Percentiles rank a stretch among this genome's conserved stretches.
Conservation (phyloP, 345 rosid species). For the Brassica cretica region DNA sequence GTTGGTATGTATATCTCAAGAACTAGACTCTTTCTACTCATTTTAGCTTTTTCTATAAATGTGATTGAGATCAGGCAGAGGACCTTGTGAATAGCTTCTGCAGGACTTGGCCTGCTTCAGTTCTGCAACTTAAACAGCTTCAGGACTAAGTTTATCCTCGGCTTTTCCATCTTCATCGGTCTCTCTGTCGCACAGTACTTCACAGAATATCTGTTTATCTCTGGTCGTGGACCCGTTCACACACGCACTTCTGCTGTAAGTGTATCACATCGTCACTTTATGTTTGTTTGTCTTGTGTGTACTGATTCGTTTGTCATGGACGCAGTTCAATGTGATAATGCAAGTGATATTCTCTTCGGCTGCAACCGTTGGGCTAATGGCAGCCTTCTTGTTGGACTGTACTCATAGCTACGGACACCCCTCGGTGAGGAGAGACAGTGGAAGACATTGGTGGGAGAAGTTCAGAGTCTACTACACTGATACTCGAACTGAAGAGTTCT, state of each 20-base stretch:
- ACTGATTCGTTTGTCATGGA: background rate
- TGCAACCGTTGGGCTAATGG: slow-evolving; percentile 64
- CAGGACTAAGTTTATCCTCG: slow-evolving; percentile 78
- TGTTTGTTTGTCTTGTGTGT: background rate
- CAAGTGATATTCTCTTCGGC: slow-evolving; percentile 92
- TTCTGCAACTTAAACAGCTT: slow-evolving; percentile 87
- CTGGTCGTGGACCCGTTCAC: slow-evolving; percentile 75
- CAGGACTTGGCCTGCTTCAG: slow-evolving; percentile 78
- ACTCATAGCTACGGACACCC: slow-evolving; percentile 58
- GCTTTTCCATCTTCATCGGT: slow-evolving; percentile 81
- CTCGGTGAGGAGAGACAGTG: slow-evolving; percentile 65
- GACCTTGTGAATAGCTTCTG: slow-evolving; percentile 58
- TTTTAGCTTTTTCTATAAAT: slow-evolving; percentile 7
- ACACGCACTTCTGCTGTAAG: slow-evolving; percentile 62
- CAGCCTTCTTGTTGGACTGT: slow-evolving; percentile 62
- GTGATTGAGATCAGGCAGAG: background rate
- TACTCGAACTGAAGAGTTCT: slow-evolving; percentile 67
- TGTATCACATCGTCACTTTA: slow-evolving; percentile 5
- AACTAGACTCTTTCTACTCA: background rate
- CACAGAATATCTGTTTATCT: slow-evolving; percentile 51
- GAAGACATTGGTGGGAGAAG: slow-evolving; percentile 90
- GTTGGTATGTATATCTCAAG: slow-evolving; percentile 60
- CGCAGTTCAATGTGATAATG: slow-evolving; percentile 77
- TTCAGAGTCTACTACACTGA: slow-evolving; percentile 59
- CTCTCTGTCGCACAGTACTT: slow-evolving; percentile 86